phyloP scores from a whole-genome alignment of 371 early-diverging fungal species.

The Gilbertella persicaria region DNA sequence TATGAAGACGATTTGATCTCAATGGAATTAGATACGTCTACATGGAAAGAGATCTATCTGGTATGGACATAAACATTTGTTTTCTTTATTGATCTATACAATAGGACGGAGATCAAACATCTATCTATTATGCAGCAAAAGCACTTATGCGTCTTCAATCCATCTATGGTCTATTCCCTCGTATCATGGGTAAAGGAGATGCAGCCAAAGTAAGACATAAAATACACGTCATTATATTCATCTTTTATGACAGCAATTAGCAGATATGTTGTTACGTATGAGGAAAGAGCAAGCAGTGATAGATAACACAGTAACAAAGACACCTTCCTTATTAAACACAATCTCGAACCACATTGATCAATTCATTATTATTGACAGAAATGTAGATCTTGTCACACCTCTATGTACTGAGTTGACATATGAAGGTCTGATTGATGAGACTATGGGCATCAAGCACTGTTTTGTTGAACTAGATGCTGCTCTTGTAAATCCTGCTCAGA shows the following conservation, averaged over 20 bases:
- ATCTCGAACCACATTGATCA: constrained; percentile 81
- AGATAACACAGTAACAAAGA: constrained; percentile 46
- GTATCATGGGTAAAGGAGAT: constrained; percentile 89
- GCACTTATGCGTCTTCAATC: constrained; percentile 87
- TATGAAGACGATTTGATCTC: constrained; percentile 91
- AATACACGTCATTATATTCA: background rate
- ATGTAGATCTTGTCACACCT: constrained; percentile 88
- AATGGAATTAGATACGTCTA: constrained; percentile 75
- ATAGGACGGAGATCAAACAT: constrained; percentile 83
- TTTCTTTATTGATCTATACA: background rate
- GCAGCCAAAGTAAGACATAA: constrained; percentile 61
- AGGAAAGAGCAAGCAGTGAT: constrained; percentile 74
- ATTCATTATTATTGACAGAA: constrained; percentile 88
- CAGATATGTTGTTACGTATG: constrained; percentile 82
- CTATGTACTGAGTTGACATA: constrained; percentile 93
- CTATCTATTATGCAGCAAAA: constrained; percentile 78
- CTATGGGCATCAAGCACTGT: constrained; percentile 68
- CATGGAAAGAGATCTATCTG: constrained; percentile 82
- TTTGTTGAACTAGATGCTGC: constrained; percentile 66
- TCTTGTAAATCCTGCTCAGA: constrained; percentile 41
- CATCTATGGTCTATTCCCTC: constrained; percentile 84
- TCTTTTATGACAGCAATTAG: constrained; percentile 54
- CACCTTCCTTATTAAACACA: constrained; percentile 39
- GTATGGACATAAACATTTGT: constrained; percentile 32
- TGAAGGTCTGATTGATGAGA: constrained; percentile 90